phyloP scores from a whole-genome alignment of 1,284 basidiomycete genomes.

The Leccinum insolens region DNA sequence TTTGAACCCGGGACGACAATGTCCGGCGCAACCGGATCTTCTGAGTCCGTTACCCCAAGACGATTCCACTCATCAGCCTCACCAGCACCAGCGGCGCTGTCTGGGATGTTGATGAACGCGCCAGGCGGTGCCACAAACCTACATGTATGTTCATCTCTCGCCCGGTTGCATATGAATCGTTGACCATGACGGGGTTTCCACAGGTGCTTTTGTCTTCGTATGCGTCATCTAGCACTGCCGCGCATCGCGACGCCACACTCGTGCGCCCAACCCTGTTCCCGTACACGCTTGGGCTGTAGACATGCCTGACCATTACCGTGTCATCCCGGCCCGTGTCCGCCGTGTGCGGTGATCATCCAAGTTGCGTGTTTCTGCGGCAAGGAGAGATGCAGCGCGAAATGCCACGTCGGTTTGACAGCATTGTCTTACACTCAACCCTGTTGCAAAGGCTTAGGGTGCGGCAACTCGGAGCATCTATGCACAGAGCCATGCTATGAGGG shows the following conservation, averaged over 20 bases:
- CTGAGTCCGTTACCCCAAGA: too few species aligned
- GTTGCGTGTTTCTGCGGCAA: conserved; percentile 70
- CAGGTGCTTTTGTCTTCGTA: conserved; percentile 85
- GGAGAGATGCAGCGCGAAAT: conserved; percentile 64
- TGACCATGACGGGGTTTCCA: not conserved
- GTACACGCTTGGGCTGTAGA: conserved; percentile 63
- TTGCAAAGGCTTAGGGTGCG: conserved; percentile 59
- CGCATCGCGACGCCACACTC: conserved; percentile 82
- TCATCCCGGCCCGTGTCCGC: conserved; percentile 81
- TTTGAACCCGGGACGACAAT: too few species aligned
- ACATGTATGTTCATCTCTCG: conserved; percentile 51
- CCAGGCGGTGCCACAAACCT: conserved; percentile 63
- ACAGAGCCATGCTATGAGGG: conserved; percentile 71
- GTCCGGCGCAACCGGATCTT: too few species aligned
- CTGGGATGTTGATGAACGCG: conserved; percentile 85
- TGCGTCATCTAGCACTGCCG: conserved; percentile 69
- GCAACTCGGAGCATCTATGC: conserved; percentile 64
- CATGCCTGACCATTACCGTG: conserved; percentile 75
- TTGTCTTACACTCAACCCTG: conserved; percentile 67
- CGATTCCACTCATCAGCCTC: too few species aligned
- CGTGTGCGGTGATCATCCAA: conserved; percentile 57
- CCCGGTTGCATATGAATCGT: not conserved
- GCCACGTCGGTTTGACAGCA: conserved; percentile 44
- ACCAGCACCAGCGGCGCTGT: conserved; percentile 69
- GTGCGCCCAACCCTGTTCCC: conserved; percentile 78